Base-by-base conservation (phyloP, 2,329 filamentous ascomycete genomes). In the Microsporum audouinii region DNA sequence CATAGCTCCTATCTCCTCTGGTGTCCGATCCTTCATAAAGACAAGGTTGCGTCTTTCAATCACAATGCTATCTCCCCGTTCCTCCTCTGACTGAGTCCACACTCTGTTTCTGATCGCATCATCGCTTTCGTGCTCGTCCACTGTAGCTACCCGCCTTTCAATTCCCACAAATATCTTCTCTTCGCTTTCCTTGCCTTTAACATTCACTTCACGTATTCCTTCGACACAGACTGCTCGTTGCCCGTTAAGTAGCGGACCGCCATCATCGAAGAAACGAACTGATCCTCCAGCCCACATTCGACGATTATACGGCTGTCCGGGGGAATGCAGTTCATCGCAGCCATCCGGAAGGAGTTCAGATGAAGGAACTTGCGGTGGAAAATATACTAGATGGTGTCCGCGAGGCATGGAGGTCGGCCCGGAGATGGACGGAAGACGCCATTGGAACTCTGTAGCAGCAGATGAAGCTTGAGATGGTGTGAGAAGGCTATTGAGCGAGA, bases 251-350 rank as follows among this genome's bases (percentile, higher is more conserved):
- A 65, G 47, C 23, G 73, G 68, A 10, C 61, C 67, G 31, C 53
- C 63, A 57, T 70, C 64, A 17, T 65, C 63, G 36, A 71, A 62
- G 66, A 88, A 88, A 1, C 70, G 70, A 6, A 96, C 74, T 45
- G 81, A 80, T 0, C 92, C 94, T 36, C 91, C 91, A 12, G 89
- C 89, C 94, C 94, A 99, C 77, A 99, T 84, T 17, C 94, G 85
- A 27, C 88, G 82, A 58, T 80, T 80, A 71, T 88, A 96, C 0
- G 85, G 84, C 2, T 71, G 71, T 1, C 87, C 89, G 0, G 92
- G 92, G 29, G 80, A 85, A 70, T 96, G 90, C 59, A 87, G 79
- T 3, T 83, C 78, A 71, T 97, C 92, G 0, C 91, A 95, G 61
- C 94, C 92, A 75, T 99, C 94, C 1, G 84, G 78, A 17, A 90